Evolutionary conservation across 805 yeast genomes (phyloP).

Genomic region (Metschnikowia proteae): DNA sequence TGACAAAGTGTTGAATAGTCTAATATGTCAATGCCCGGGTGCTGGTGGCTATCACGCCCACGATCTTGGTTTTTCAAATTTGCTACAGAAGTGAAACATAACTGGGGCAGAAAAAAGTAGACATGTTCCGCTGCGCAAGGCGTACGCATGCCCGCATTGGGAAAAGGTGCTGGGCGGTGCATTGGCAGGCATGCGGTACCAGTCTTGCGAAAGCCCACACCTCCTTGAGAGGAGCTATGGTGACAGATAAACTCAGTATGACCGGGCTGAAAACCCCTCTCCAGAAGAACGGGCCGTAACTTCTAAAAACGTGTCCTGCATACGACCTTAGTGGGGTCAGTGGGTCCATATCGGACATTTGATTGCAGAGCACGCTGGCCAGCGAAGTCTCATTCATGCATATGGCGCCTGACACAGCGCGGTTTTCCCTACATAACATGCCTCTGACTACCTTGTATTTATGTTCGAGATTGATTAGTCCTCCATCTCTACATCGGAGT

Average conservation of each 20-base stretch:
- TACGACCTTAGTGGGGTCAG: neutral
- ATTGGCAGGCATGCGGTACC: neutral
- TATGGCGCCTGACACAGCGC: too few species aligned
- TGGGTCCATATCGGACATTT: neutral
- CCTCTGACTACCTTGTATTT: neutral
- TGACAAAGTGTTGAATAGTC: neutral
- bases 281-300: too few species aligned
- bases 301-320: neutral
- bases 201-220: neutral
- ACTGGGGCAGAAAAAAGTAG: neutral
- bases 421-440: too few species aligned
- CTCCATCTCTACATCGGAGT: conserved; percentile 16
- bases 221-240: too few species aligned
- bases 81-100: neutral
- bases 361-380: neutral
- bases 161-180: conserved; percentile 1
- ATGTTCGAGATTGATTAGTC: conserved; percentile 3
- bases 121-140: conserved; percentile 4
- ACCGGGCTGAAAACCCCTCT: neutral
- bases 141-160: neutral
- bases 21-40: neutral
- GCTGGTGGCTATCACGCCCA: neutral
- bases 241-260: too few species aligned
- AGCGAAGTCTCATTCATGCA: neutral
- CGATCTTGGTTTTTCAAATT: neutral